Percentiles rank a stretch among this genome's conserved stretches.
Evolutionary conservation across 805 yeast species (phyloP).

Genomic region (Lipomyces japonicus): DNA sequence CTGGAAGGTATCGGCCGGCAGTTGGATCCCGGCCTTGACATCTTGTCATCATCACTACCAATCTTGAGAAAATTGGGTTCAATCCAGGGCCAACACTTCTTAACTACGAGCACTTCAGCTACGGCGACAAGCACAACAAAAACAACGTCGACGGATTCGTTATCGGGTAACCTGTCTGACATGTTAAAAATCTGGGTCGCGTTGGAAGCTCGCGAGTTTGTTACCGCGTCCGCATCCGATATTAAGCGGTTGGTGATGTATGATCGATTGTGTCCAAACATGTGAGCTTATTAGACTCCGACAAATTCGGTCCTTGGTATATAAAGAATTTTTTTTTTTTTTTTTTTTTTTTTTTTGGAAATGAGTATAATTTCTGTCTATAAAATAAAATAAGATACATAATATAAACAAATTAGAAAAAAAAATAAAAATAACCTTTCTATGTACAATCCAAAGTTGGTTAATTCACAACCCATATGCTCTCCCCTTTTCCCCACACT

Average conservation of each 20-base stretch:
- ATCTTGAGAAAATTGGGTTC: conserved; percentile 78
- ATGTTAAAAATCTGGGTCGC: conserved; percentile 92
- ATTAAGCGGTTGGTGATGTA: conserved; percentile 50
- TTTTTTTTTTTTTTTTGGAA: no score
- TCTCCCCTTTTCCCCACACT: no score
- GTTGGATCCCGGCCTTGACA: conserved; percentile 85
- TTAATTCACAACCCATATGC: no score
- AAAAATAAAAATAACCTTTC: not conserved
- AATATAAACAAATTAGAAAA: not conserved
- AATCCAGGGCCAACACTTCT: conserved; percentile 44
- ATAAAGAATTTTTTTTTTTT: no score
- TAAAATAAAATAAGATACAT: not conserved
- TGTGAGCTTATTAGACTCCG: conserved; percentile 3
- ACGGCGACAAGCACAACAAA: not conserved
- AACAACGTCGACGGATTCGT: conserved; percentile 28
- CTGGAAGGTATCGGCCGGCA: conserved; percentile 95
- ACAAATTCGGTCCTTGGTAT: no score
- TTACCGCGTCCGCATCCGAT: conserved; percentile 76
- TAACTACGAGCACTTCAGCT: not conserved
- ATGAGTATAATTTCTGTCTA: no score
- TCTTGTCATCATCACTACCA: conserved; percentile 85
- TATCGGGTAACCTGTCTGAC: conserved; percentile 45
- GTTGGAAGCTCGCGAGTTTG: conserved; percentile 80
- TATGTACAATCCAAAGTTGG: no score
- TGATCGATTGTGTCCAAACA: conserved; percentile 63